Evolutionary conservation across 129 eudicot genomes (phyloP).

Genomic region (Erigeron canadensis): DNA sequence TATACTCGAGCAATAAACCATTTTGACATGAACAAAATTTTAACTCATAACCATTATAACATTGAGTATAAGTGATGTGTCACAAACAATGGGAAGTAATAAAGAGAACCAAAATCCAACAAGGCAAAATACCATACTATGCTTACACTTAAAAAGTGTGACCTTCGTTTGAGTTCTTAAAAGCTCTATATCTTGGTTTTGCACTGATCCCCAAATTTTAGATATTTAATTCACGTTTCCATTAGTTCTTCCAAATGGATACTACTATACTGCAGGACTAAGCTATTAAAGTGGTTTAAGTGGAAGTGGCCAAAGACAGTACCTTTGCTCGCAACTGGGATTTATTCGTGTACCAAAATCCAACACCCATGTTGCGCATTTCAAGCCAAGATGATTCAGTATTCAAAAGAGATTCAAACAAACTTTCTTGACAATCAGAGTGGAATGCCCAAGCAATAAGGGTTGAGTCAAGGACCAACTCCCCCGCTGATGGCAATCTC

Average conservation of each 20-base stretch:
- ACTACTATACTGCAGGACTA: not conserved
- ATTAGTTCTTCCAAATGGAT: not conserved
- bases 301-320: constrained; percentile 18
- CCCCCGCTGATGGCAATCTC: constrained; percentile 55
- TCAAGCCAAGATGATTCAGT: constrained; percentile 86
- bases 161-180: not conserved
- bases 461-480: constrained; percentile 56
- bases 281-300: not conserved
- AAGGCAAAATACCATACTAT: not conserved
- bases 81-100: not conserved
- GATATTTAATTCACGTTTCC: not conserved
- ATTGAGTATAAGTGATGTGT: not conserved
- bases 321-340: constrained; percentile 84
- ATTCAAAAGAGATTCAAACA: constrained; percentile 65
- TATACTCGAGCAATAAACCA: not conserved
- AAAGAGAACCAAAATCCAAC: not conserved
- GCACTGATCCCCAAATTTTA: not conserved
- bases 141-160: not conserved
- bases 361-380: constrained; percentile 84
- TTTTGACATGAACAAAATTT: not conserved
- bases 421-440: constrained; percentile 88
- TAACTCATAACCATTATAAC: not conserved
- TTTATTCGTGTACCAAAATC: constrained; percentile 83
- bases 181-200: not conserved
- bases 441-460: constrained; percentile 89